Percentiles rank a stretch among this genome's conserved stretches.
phyloP scores from a whole-genome alignment of 2,329 filamentous ascomycete species.

The Fusarium subtropicale region DNA sequence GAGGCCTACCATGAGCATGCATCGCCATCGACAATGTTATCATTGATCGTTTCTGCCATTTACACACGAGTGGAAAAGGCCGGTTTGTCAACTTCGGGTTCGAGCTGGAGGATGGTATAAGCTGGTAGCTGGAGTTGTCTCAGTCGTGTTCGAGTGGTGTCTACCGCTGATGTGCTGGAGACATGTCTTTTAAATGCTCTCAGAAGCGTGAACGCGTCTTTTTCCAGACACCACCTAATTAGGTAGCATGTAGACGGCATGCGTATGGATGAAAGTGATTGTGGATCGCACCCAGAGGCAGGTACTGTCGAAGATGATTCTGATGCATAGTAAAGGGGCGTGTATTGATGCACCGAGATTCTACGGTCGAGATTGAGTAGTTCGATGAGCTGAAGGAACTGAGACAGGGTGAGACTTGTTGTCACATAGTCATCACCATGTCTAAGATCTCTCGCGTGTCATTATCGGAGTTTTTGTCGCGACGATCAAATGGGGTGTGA shows the following conservation, averaged over 20 bases:
- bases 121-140: not conserved
- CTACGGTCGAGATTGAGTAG: conserved; percentile 14
- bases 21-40: not conserved
- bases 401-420: not conserved
- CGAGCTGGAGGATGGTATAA: not conserved
- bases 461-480: not conserved
- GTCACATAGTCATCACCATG: not conserved
- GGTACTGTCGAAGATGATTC: not conserved
- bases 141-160: not conserved
- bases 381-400: not conserved
- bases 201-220: not conserved
- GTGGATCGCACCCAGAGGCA: not conserved
- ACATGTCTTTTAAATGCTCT: not conserved
- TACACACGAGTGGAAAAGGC: not conserved
- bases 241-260: not conserved
- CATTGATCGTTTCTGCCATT: not conserved
- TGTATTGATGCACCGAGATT: not conserved
- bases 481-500: not conserved
- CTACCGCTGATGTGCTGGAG: not conserved
- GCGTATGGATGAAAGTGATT: not conserved
- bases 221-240: not conserved
- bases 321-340: conserved; percentile 13
- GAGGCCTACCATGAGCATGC: not conserved
- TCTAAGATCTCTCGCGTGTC: conserved; percentile 1
- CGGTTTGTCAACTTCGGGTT: not conserved